A percentile compares a stretch with the other conserved stretches of the same genome.
Evolutionary conservation across 306 rosid species (phyloP).

Genomic region (Ormosia semicastrata): DNA sequence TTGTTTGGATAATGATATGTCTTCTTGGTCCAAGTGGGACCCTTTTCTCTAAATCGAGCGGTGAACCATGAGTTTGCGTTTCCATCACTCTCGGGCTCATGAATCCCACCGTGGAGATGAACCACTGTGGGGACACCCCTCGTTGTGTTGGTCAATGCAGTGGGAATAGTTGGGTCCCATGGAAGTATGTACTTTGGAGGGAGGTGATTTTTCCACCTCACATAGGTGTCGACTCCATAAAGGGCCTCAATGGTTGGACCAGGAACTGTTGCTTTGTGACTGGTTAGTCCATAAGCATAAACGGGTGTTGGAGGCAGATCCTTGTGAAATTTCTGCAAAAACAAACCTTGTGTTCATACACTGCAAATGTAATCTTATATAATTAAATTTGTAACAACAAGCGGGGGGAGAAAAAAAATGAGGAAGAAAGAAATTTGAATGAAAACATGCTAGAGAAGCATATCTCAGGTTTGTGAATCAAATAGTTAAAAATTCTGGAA

Average conservation of each 20-base stretch:
- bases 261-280: constrained; percentile 56
- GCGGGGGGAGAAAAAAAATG: too few relatives aligned
- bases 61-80: constrained; percentile 73
- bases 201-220: constrained; percentile 76
- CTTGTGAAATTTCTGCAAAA: constrained; percentile 72
- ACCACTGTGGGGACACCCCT: constrained; percentile 74
- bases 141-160: constrained; percentile 34
- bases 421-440: too few relatives aligned
- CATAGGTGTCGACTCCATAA: constrained; percentile 43
- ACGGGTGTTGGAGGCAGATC: constrained; percentile 68
- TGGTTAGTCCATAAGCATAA: constrained; percentile 59
- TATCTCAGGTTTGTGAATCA: too few relatives aligned
- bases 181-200: constrained; percentile 76
- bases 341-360: neutral
- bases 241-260: constrained; percentile 83
- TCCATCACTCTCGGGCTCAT: constrained; percentile 68
- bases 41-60: constrained; percentile 30
- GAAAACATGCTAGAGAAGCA: too few relatives aligned
- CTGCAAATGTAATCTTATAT: neutral
- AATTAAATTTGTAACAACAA: too few relatives aligned
- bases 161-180: constrained; percentile 79
- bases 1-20: constrained; percentile 56
- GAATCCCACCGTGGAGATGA: constrained; percentile 79
- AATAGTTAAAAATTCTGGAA: too few relatives aligned
- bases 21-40: constrained; percentile 50